These are phyloP conservation scores for Phytopythium vexans DNA, from an alignment of 352 stramenopile species.

Conservation along the genomic window DNA sequence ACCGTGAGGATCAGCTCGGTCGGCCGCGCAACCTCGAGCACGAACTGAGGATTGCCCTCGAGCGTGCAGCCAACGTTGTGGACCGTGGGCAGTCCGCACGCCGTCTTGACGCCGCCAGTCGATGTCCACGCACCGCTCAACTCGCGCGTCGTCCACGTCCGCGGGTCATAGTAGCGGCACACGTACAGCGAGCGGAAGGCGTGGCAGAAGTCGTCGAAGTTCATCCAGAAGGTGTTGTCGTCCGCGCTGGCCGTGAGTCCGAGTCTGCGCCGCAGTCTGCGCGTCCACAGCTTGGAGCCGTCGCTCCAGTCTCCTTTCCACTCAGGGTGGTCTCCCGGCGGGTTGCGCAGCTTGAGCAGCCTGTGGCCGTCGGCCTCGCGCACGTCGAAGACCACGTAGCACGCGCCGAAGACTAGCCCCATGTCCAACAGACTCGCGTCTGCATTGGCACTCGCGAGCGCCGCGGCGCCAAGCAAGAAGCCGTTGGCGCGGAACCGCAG, in stretches of 20 bases:
- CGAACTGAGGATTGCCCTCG: slow-evolving; percentile 89
- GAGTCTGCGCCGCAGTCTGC: slow-evolving; percentile 81
- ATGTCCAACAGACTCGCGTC: slow-evolving; percentile 88
- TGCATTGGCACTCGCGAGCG: slow-evolving; percentile 77
- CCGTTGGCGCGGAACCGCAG: slow-evolving; percentile 81
- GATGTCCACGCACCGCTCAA: slow-evolving; percentile 1
- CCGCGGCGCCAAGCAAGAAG: slow-evolving; percentile 90
- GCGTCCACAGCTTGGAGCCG: slow-evolving; percentile 88
- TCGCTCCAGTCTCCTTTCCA: slow-evolving; percentile 95
- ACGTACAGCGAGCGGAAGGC: slow-evolving; percentile 91
- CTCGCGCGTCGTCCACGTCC: slow-evolving; percentile 68
- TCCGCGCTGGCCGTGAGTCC: slow-evolving; percentile 59
- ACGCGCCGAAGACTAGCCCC: slow-evolving; percentile 88
- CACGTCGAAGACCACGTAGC: slow-evolving; percentile 92
- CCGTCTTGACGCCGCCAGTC: slow-evolving; percentile 27
- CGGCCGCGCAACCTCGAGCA: slow-evolving; percentile 63
- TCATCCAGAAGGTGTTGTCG: slow-evolving; percentile 95
- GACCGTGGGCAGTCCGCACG: slow-evolving; percentile 76
- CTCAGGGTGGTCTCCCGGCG: slow-evolving; percentile 88
- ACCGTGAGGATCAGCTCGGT: slow-evolving; percentile 87
- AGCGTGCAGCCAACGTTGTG: slow-evolving; percentile 82
- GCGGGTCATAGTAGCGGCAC: slow-evolving; percentile 90
- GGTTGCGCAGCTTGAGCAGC: slow-evolving; percentile 90
- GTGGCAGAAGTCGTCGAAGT: slow-evolving; percentile 93
- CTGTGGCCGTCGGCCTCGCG: slow-evolving; percentile 79